A percentile compares a stretch with the other conserved stretches of the same genome.
Evolutionary conservation across 345 rosid species (phyloP).

Genomic region (Diplotaxis tenuifolia): DNA sequence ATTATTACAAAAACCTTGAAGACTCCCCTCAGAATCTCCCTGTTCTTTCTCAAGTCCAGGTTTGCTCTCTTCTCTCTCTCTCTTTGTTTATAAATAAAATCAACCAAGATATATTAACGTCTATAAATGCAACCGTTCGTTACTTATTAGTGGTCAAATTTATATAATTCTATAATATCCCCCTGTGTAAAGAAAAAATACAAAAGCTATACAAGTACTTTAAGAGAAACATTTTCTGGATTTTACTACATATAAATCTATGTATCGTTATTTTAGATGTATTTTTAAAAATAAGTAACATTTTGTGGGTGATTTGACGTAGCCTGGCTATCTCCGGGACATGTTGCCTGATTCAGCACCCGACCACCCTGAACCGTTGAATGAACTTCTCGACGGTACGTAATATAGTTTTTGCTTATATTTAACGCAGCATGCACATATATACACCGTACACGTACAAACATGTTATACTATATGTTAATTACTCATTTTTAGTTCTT

Average conservation of each 20-base stretch:
- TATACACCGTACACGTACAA: not conserved
- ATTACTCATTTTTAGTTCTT: not conserved
- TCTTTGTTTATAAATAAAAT: not conserved
- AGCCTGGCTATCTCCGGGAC: slow-evolving; percentile 37
- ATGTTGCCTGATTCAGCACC: slow-evolving; percentile 34
- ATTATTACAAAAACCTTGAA: slow-evolving; percentile 31
- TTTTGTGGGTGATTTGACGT: not conserved
- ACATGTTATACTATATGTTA: not conserved
- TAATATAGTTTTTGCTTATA: not conserved
- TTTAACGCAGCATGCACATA: not conserved
- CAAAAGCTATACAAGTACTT: not conserved
- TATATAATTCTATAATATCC: no score
- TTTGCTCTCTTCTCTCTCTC: slow-evolving; percentile 5
- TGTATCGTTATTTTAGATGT: no score
- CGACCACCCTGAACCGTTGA: slow-evolving; percentile 30
- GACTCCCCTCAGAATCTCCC: slow-evolving; percentile 28
- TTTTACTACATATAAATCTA: no score
- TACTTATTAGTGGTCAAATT: no score
- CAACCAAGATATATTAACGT: no score
- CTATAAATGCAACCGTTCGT: no score
- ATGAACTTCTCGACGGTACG: slow-evolving; percentile 27
- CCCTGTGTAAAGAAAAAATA: no score
- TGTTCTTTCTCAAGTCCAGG: slow-evolving; percentile 37
- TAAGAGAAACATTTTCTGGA: no score
- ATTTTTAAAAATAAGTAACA: not conserved